Conservation (phyloP, 2,329 filamentous ascomycete species). For the Pezicula carpinea region DNA sequence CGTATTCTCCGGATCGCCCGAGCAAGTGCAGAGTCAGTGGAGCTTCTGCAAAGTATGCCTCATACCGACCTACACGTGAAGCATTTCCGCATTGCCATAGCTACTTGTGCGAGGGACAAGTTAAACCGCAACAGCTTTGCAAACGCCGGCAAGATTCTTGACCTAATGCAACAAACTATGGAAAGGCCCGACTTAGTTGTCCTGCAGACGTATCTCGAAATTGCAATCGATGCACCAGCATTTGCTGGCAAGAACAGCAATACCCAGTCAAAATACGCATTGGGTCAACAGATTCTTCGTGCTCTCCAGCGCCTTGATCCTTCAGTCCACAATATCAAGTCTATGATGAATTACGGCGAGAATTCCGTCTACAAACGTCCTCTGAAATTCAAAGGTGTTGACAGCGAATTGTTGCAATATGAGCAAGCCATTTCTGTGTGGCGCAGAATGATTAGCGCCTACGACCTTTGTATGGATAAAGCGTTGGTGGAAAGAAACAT, state of each 20-base stretch:
- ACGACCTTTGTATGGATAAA: slow-evolving; percentile 25
- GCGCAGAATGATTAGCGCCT: slow-evolving; percentile 28
- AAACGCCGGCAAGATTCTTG: slow-evolving; percentile 60
- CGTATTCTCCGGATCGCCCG: slow-evolving; percentile 61
- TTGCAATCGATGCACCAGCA: slow-evolving; percentile 36
- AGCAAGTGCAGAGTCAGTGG: slow-evolving; percentile 56
- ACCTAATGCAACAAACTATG: slow-evolving; percentile 50
- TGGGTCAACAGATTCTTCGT: slow-evolving; percentile 44
- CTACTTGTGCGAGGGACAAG: slow-evolving; percentile 69
- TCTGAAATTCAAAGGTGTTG: too few species aligned
- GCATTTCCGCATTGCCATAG: slow-evolving; percentile 69
- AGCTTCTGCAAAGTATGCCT: slow-evolving; percentile 54
- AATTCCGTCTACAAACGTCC: too few species aligned
- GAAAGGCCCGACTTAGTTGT: slow-evolving; percentile 44
- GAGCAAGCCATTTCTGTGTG: slow-evolving; percentile 15
- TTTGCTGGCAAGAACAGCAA: slow-evolving; percentile 30
- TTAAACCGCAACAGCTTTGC: slow-evolving; percentile 66
- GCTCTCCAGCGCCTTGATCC: slow-evolving; percentile 43
- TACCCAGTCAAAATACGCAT: slow-evolving; percentile 33
- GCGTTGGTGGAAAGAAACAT: slow-evolving; percentile 20
- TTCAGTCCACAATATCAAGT: slow-evolving; percentile 22
- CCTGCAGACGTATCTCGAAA: slow-evolving; percentile 51
- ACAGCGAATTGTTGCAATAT: too few species aligned
- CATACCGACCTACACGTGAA: slow-evolving; percentile 37
- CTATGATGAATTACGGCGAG: slow-evolving; percentile 17